These are phyloP conservation scores for Termitomyces sp. DNA, from an alignment of 768 basidiomycete genomes.

Conservation along the genomic window DNA sequence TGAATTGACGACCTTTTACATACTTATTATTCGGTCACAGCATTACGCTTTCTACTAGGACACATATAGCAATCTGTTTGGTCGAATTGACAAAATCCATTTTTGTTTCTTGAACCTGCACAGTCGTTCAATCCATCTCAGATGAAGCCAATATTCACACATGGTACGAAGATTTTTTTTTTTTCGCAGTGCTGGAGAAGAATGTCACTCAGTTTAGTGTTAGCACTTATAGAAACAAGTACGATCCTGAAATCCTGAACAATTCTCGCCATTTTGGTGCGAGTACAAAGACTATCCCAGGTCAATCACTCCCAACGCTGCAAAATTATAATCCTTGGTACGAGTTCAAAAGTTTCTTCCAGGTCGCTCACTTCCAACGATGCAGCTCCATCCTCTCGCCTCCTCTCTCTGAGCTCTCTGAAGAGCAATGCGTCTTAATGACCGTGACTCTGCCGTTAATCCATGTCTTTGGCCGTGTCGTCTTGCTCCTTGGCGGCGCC, in stretches of 20 bases:
- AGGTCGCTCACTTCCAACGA: neutral
- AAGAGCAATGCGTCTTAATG: neutral
- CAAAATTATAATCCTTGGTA: no score
- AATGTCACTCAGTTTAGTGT: neutral
- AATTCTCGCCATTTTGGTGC: neutral
- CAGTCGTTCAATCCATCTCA: neutral
- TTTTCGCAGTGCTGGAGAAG: neutral
- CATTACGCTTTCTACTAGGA: neutral
- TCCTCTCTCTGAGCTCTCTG: neutral
- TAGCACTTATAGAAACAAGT: neutral
- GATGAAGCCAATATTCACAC: no score
- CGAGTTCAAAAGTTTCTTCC: neutral
- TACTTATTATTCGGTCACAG: neutral
- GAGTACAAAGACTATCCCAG: neutral
- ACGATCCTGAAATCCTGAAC: neutral
- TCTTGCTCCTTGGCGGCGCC: neutral
- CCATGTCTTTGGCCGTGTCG: neutral
- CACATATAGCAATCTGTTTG: neutral
- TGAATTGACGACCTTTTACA: neutral
- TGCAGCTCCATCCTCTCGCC: neutral
- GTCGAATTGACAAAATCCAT: neutral
- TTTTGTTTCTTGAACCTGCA: neutral
- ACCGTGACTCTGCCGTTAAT: neutral
- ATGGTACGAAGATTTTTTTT: neutral
- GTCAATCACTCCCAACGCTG: neutral